Evolutionary conservation across 331 rosid species (phyloP).

Genomic region (Pyracantha coccinea): DNA sequence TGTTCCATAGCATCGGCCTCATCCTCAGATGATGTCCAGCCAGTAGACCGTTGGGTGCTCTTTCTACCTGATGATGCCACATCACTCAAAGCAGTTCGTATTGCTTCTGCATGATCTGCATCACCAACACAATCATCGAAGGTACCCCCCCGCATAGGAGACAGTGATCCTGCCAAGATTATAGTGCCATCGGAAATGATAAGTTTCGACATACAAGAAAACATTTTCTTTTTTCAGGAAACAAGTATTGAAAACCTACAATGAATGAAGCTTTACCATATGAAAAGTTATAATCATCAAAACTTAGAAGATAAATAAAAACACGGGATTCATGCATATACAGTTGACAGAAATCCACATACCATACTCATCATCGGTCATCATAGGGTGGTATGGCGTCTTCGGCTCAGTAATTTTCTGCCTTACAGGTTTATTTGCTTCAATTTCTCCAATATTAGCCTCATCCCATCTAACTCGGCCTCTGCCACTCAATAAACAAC

Average conservation of each 20-base stretch:
- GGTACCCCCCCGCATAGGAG: constrained; percentile 57
- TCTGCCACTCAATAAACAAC: constrained; percentile 23
- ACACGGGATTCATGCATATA: neutral
- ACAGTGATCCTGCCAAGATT: constrained; percentile 51
- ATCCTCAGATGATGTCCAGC: constrained; percentile 95
- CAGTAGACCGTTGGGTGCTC: constrained; percentile 34
- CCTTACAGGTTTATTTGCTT: constrained; percentile 93
- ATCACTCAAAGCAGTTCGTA: constrained; percentile 69
- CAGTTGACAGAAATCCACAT: neutral
- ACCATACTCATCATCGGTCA: constrained; percentile 89
- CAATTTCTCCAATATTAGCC: constrained; percentile 79
- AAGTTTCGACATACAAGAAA: neutral
- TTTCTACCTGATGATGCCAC: constrained; percentile 71
- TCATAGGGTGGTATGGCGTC: constrained; percentile 95
- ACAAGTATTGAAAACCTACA: neutral
- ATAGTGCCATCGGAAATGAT: neutral
- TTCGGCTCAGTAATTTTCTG: constrained; percentile 98
- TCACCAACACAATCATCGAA: constrained; percentile 56
- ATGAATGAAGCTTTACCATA: neutral
- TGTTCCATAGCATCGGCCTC: constrained; percentile 78
- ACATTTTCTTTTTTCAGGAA: neutral
- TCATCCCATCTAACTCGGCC: constrained; percentile 91
- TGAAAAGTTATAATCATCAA: neutral
- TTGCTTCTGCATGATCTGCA: constrained; percentile 66
- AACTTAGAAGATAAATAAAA: neutral